Evolutionary conservation across 805 yeast species (phyloP), one percentile per base, ranked within the genome.

Genomic region (Lipomyces starkeyi): DNA sequence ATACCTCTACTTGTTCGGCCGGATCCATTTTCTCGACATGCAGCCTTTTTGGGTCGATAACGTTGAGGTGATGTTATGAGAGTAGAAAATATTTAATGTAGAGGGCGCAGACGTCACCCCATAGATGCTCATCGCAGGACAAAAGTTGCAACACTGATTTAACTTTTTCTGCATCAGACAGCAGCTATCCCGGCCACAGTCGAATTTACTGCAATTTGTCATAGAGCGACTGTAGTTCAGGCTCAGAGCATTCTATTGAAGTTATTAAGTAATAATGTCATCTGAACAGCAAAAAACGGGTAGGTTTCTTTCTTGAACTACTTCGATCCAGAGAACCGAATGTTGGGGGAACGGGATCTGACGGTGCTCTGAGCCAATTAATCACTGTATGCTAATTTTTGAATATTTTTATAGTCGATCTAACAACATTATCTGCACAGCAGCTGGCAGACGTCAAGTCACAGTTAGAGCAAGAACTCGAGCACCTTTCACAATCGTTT

Each of bases 391-490:
- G 35, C 62, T 60, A 49, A 60, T 40, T 17, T 14, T 49, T 37
- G 5, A 29, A 35, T 7, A 49, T 20, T 43, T 27, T 25, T 3
- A 20, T 62, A 83, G 87, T 91, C 70, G 95, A 93, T 74, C 82
- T 92, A 73, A 82, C 86, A 22, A 84, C 86, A 73, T 85, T 95
- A 64, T 87, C 87, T 59, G 90, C 96, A 1, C 94, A 92, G 76
- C 98, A 95, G 78, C 83, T 95, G 61, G 82, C 87, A 35, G 93
- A 91, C 72, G 87, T 95, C 78, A 90, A 95, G 73, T 88, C 88
- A 72, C 91, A 89, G 75, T 84, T 95, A 27, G 94, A 91, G 73
- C 88, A 87, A 74, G 99, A 95, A 77, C 82, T 93, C 53, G 91
- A 91, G 74, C 97, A 93, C 75, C 87, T 95, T 74, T 85, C 91